Evolutionary conservation across 768 basidiomycete species (phyloP).

Genomic region (Porphyrellus cyaneotinctus): DNA sequence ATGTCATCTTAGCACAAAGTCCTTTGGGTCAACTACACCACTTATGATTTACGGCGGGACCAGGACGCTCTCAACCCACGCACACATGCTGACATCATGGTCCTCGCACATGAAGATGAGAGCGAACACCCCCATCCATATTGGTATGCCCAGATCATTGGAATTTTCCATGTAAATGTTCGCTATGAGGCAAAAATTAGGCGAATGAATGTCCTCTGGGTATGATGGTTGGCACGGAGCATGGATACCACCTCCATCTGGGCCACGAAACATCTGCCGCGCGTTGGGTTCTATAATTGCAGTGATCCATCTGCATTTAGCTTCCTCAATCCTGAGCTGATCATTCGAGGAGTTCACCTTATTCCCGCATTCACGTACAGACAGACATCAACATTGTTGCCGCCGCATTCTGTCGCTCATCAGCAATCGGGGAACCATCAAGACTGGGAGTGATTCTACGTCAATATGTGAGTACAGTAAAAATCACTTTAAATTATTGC

Average conservation of each 20-base stretch:
- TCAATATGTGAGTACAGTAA: neutral
- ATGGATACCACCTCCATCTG: neutral
- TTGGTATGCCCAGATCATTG: conserved; percentile 30
- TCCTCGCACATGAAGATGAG: neutral
- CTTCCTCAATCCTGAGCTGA: neutral
- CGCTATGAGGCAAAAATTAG: neutral
- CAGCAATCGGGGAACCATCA: neutral
- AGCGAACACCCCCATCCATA: conserved; percentile 35
- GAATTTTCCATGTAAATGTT: conserved; percentile 4
- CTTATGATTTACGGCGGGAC: neutral
- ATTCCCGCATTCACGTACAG: neutral
- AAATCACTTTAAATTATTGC: neutral
- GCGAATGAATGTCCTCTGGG: neutral
- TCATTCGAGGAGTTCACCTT: neutral
- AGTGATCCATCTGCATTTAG: neutral
- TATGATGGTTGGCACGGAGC: neutral
- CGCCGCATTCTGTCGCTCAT: neutral
- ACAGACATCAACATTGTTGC: neutral
- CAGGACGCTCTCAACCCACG: neutral
- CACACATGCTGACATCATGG: neutral
- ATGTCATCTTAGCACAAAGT: neutral
- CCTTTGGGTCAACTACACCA: too few relatives aligned
- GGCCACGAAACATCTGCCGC: neutral
- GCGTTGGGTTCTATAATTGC: neutral
- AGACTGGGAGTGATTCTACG: conserved; percentile 3